Evolutionary conservation across 805 yeast species (phyloP), one percentile per base, ranked within the genome.

Genomic region (Metschnikowia gelsemii): DNA sequence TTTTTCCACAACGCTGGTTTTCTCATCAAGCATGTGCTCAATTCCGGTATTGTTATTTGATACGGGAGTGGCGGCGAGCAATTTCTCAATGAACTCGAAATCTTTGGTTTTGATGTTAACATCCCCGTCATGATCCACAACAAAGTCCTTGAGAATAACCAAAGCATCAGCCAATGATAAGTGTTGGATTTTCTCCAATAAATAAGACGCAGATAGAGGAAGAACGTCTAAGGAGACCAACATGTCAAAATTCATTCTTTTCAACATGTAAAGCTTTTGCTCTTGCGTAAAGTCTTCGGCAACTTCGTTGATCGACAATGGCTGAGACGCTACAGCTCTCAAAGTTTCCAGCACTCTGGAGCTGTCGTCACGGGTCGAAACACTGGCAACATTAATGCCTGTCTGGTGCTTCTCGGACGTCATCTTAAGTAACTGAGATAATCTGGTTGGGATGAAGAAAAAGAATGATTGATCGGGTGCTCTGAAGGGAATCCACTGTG

Each of bases 141-240:
- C n/a, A 8, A 17, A 32, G 9, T 27, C 38, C 18, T 32, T 14
- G 20, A 39, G 37, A 12, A 39, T 27, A 2, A 14, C 25, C 7
- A 39, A 21, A 5, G 38, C 42, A 11, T 32, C 38, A 14, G 30
- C 9, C 8, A 32, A n/a, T 18, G 42, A 4, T 38, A 39, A 39
- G 19, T 17, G 19, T 19, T 27, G 24, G 29, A 37, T 33, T n/a
- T 39, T 32, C 20, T 22, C 34, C 23, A 32, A 33, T 32, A 46
- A 36, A 26, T 43, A 43, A 14, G 66, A 54, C 13, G 58, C 65
- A 3, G 56, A 44, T 3, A 52, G 41, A 1, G 71, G 71, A 40
- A 65, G 54, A 28, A 61, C 66, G 13, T 61, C 68, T 37, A 57
- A 52, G 3, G 61, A 47, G 5, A 37, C 46, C 49, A 64, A 58